Percentiles rank a stretch among this genome's conserved stretches.
Conservation (phyloP, 345 rosid genomes). For the Eucalyptus curtisii region DNA sequence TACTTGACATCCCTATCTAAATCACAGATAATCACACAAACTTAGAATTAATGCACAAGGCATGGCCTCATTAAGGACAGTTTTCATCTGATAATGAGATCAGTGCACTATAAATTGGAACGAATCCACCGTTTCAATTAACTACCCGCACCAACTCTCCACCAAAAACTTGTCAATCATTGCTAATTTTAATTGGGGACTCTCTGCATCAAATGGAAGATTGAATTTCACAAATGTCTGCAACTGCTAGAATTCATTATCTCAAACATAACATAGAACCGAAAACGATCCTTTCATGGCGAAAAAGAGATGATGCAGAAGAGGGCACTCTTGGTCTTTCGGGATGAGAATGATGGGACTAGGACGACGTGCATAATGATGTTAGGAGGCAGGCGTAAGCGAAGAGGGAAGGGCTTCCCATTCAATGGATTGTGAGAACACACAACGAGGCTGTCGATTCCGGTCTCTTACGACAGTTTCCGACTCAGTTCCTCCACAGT, state of each 20-base stretch:
- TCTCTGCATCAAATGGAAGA: not conserved
- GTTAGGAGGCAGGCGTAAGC: slow-evolving; percentile 95
- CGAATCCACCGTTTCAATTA: not conserved
- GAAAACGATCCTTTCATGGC: not conserved
- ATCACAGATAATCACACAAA: no score
- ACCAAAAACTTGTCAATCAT: not conserved
- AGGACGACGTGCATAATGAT: slow-evolving; percentile 65
- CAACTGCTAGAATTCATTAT: not conserved
- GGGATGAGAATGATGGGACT: slow-evolving; percentile 32
- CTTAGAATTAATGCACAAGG: not conserved
- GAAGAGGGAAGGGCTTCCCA: slow-evolving; percentile 69
- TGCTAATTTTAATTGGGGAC: not conserved
- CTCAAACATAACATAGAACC: not conserved
- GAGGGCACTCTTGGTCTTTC: slow-evolving; percentile 4
- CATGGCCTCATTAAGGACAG: not conserved
- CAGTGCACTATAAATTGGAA: not conserved
- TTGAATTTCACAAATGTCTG: not conserved
- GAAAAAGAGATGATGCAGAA: not conserved
- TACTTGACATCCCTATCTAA: no score
- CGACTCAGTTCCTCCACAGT: slow-evolving; percentile 59
- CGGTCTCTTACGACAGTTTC: slow-evolving; percentile 58
- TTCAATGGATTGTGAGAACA: slow-evolving; percentile 85
- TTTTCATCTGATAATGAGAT: not conserved
- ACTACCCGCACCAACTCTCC: not conserved
- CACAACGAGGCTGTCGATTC: slow-evolving; percentile 52